Evolutionary conservation across 441 rosid genomes (phyloP), one percentile per base, ranked within the genome.

Genomic region (Populus trichocarpa): DNA sequence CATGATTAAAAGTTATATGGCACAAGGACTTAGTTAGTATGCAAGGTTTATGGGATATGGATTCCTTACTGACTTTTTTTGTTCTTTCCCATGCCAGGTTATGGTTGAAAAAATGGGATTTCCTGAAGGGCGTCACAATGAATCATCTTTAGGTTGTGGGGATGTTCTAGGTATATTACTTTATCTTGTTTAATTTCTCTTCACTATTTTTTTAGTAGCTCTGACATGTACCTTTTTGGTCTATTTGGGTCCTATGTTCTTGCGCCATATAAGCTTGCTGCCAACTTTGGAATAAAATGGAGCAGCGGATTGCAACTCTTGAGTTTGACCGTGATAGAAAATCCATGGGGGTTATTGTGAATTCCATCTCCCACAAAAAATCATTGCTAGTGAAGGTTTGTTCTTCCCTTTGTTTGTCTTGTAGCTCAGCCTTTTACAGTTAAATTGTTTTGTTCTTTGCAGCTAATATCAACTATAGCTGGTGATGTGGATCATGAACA

Each of bases 311-410:
- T 80, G 98, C 97, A 76, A 94, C 99, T 69, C 91, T 96, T 72
- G 99, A 96, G 88, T 96, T 96, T 25, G 98, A 93, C 75, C 95
- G 92, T 8, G 98, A 93, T 81, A 75, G 99, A 66, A 96, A 96
- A 83, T 96, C 99, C 65, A 94, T 94, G 99, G 98, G 98, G 84
- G 98, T 94, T 80, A 92, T 96, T 79, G 95, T 92, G 71, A 89
- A 88, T 84, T 91, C 98, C 57, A 75, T 84, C 88, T 84, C 94
- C 4, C 89, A 93, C 77, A 85, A 78, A 38, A 93, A 94, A 79
- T 78, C 89, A 61, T 83, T 96, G 81, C 93, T 96, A 71, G 98
- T 93, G 77, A 96, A 96, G 99, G 99, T 89, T 72, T 33, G 25
- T 79, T 72, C 61, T 67, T 67, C 76, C 71, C 65, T 75, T 30